phyloP scores from a whole-genome alignment of 208 protist species.

The Trypanosoma mega region DNA sequence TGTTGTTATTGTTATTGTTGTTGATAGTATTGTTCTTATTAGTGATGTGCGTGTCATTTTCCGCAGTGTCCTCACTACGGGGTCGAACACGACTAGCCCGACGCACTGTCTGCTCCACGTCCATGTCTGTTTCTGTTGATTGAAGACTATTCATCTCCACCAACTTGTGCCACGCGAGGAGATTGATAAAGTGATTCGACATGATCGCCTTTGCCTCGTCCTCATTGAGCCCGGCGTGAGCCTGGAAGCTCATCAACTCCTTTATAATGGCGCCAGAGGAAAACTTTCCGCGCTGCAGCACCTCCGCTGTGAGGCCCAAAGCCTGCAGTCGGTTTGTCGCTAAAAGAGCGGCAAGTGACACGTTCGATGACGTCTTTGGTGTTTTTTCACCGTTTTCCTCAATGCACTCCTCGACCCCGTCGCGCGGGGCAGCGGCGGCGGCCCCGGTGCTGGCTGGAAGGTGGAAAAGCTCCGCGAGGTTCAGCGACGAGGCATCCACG shows the following conservation, averaged over 20 bases:
- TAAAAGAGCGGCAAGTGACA: constrained; percentile 61
- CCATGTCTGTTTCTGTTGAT: not conserved
- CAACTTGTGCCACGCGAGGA: constrained; percentile 77
- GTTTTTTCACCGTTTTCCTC: not conserved
- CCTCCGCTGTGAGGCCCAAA: constrained; percentile 46
- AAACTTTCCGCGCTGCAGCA: constrained; percentile 57
- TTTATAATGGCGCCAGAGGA: constrained; percentile 58
- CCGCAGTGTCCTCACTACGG: not conserved
- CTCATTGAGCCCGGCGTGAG: constrained; percentile 38
- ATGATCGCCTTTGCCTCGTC: constrained; percentile 64
- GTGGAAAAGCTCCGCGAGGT: constrained; percentile 52
- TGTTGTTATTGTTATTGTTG: too few relatives aligned
- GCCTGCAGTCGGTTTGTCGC: constrained; percentile 57
- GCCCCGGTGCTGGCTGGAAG: constrained; percentile 20
- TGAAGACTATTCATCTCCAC: constrained; percentile 55
- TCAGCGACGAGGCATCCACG: constrained; percentile 68
- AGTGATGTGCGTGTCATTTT: too few relatives aligned
- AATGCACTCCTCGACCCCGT: constrained; percentile 8
- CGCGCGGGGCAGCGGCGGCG: not conserved
- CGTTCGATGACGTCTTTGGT: constrained; percentile 16
- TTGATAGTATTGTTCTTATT: too few relatives aligned
- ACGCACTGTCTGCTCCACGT: too few relatives aligned
- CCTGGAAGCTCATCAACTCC: constrained; percentile 46
- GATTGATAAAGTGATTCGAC: constrained; percentile 87
- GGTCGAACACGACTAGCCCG: not conserved